Percentiles rank a stretch among this genome's conserved stretches.
phyloP scores from a whole-genome alignment of 2,329 filamentous ascomycete genomes.

The Anisogramma anomala region DNA sequence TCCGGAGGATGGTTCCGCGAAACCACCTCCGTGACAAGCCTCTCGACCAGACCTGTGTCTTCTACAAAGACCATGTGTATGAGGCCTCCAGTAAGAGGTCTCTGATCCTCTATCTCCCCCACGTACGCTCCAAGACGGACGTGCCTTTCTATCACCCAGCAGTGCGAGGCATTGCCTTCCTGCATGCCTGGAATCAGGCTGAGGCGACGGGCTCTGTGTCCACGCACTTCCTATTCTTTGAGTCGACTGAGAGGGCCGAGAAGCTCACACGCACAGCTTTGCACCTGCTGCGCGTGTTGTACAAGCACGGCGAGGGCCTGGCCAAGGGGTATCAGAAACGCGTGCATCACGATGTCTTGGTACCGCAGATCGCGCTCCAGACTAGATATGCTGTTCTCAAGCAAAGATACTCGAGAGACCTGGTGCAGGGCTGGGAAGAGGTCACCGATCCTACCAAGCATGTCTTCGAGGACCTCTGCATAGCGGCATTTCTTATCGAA shows the following conservation, averaged over 20 bases:
- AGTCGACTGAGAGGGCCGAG: constrained; percentile 20
- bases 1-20: constrained; percentile 69
- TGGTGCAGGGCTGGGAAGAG: constrained; percentile 75
- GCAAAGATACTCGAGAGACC: constrained; percentile 56
- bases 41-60: constrained; percentile 72
- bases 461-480: constrained; percentile 86
- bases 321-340: constrained; percentile 63
- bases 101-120: constrained; percentile 69
- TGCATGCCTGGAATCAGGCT: constrained; percentile 52
- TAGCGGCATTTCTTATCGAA: constrained; percentile 86
- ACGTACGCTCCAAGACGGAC: constrained; percentile 46
- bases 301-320: constrained; percentile 62
- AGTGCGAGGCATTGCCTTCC: constrained; percentile 61
- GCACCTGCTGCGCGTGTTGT: constrained; percentile 54
- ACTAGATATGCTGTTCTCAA: constrained; percentile 75
- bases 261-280: constrained; percentile 57
- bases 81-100: constrained; percentile 26
- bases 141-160: constrained; percentile 84
- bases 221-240: constrained; percentile 48
- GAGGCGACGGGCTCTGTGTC: constrained; percentile 39
- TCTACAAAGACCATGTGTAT: constrained; percentile 38
- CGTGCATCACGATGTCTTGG: constrained; percentile 69
- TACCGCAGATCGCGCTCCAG: constrained; percentile 68
- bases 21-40: constrained; percentile 65
- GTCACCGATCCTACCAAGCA: constrained; percentile 80